These are phyloP conservation scores for Begonia peltatifolia DNA, from an alignment of 306 rosid species.

Conservation along the genomic window DNA sequence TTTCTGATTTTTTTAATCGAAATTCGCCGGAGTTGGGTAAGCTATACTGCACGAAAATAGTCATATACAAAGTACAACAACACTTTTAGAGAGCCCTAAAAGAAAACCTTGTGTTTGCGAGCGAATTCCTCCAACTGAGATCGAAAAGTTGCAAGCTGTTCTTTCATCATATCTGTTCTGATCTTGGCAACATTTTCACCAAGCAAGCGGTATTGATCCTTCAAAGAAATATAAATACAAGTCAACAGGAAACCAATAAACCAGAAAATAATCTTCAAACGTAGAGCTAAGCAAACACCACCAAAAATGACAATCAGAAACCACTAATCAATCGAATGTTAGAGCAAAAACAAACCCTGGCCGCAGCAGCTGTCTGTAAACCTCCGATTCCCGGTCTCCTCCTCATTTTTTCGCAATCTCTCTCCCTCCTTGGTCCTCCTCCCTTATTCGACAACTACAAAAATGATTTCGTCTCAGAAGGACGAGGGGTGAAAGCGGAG, in stretches of 20 bases:
- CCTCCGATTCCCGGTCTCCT: constrained; percentile 95
- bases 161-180: constrained; percentile 87
- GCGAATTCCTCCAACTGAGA: constrained; percentile 94
- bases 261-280: too few species aligned
- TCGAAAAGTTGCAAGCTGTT: constrained; percentile 80
- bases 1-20: not conserved
- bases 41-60: not conserved
- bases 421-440: not conserved
- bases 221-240: not conserved
- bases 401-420: constrained; percentile 30
- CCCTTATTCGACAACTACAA: too few species aligned
- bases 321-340: not conserved
- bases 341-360: constrained; percentile 34
- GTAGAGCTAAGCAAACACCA: too few species aligned
- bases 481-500: too few species aligned
- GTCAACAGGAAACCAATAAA: not conserved
- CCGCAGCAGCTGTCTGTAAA: constrained; percentile 68
- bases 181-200: constrained; percentile 94
- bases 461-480: too few species aligned
- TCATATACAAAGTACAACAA: too few species aligned
- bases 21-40: not conserved
- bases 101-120: constrained; percentile 73
- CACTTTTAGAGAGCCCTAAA: too few species aligned
- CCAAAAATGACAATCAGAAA: too few species aligned
- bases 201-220: constrained; percentile 69